Conservation (phyloP, 2,329 filamentous ascomycete species). For the Geosmithia putterillii region DNA sequence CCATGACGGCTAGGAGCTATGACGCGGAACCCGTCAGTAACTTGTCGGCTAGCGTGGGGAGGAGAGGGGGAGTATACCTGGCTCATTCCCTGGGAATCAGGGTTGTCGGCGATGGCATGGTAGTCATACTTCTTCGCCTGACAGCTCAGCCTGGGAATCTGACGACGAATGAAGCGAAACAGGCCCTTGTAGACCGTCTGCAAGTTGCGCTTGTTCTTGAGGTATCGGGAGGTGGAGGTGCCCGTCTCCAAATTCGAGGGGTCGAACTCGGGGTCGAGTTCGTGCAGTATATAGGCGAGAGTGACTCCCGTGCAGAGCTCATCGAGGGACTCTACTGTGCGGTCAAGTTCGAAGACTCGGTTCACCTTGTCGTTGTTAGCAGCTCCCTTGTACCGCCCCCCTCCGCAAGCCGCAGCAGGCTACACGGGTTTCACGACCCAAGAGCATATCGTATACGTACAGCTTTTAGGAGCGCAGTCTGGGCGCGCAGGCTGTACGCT, state of each 20-base stretch:
- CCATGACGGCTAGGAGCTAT: slow-evolving; percentile 49
- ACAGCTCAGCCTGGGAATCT: slow-evolving; percentile 37
- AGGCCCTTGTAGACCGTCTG: slow-evolving; percentile 42
- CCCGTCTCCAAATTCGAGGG: slow-evolving; percentile 35
- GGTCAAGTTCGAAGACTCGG: slow-evolving; percentile 29
- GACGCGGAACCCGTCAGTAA: slow-evolving; percentile 8
- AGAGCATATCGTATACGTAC: slow-evolving; percentile 24
- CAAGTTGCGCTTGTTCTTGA: slow-evolving; percentile 37
- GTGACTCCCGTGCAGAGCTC: slow-evolving; percentile 40
- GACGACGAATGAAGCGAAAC: slow-evolving; percentile 40
- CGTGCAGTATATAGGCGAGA: slow-evolving; percentile 42
- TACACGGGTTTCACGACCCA: neutral
- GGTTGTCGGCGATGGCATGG: slow-evolving; percentile 44
- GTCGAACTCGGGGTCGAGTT: slow-evolving; percentile 45
- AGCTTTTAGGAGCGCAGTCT: slow-evolving; percentile 44
- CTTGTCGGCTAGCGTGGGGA: neutral
- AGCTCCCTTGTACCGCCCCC: neutral
- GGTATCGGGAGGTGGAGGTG: slow-evolving; percentile 26
- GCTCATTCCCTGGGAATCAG: slow-evolving; percentile 39
- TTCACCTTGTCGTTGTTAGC: slow-evolving; percentile 13
- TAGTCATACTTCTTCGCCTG: slow-evolving; percentile 42
- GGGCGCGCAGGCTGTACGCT: slow-evolving; percentile 26
- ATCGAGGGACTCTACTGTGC: slow-evolving; percentile 34
- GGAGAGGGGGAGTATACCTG: slow-evolving; percentile 25
- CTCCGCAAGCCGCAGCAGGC: neutral